Percentiles rank a stretch among this genome's conserved stretches.
Evolutionary conservation across 345 rosid genomes (phyloP).

Genomic region (Euphorbia lathyris): DNA sequence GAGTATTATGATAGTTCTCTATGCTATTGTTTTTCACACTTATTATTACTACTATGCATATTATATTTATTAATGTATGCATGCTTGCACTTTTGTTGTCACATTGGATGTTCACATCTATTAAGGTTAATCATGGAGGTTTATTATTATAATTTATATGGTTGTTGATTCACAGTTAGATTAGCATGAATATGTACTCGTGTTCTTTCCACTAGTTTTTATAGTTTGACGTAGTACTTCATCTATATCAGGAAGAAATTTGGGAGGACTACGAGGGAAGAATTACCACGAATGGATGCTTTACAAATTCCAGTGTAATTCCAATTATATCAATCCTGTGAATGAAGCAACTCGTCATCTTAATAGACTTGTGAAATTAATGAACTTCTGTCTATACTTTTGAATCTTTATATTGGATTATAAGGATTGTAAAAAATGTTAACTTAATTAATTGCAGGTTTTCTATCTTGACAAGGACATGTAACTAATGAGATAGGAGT

Average conservation of each 20-base stretch:
- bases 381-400: too few relatives aligned
- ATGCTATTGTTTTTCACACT: neutral
- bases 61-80: neutral
- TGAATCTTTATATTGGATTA: too few relatives aligned
- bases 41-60: neutral
- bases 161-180: conserved; percentile 9
- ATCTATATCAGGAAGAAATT: conserved; percentile 69
- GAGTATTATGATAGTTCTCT: neutral
- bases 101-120: neutral
- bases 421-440: too few relatives aligned
- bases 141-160: neutral
- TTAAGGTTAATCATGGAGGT: neutral
- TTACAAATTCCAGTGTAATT: conserved; percentile 69
- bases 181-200: conserved; percentile 7
- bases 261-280: conserved; percentile 90
- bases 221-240: conserved; percentile 8
- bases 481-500: too few relatives aligned
- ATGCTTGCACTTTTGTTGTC: neutral
- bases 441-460: too few relatives aligned
- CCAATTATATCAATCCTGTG: neutral
- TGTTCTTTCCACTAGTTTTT: neutral
- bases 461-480: too few relatives aligned
- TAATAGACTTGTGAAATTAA: too few relatives aligned
- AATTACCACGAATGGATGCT: conserved; percentile 90
- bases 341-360: too few relatives aligned